These are phyloP conservation scores for Spergularia bocconei DNA, from an alignment of 148 eudicot species.

Conservation along the genomic window DNA sequence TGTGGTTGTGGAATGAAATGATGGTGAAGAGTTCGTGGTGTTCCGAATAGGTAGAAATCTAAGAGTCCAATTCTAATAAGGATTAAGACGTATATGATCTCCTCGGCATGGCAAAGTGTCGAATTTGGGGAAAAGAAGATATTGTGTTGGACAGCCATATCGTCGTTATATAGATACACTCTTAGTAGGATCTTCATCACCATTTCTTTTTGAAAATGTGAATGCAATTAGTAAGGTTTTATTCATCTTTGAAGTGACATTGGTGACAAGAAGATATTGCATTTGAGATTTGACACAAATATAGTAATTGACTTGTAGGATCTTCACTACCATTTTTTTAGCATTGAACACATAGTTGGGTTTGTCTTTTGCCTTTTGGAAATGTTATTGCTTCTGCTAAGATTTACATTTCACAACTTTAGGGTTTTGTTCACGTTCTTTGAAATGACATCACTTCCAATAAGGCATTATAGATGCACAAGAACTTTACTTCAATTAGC, in stretches of 20 bases:
- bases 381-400: not conserved
- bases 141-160: not conserved
- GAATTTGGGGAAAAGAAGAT: not conserved
- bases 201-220: not conserved
- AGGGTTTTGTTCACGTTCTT: not conserved
- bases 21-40: not conserved
- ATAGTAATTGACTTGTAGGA: not conserved
- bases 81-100: not conserved
- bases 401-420: no score
- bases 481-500: not conserved
- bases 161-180: no score
- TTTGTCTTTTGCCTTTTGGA: not conserved
- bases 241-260: not conserved
- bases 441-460: not conserved
- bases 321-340: not conserved
- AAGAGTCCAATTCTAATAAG: not conserved
- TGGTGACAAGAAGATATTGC: no score
- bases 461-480: not conserved
- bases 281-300: not conserved
- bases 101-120: not conserved
- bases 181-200: constrained; percentile 1
- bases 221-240: not conserved
- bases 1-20: not conserved
- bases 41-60: not conserved
- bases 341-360: not conserved